Evolutionary conservation across 169 alveolate species (phyloP), one percentile per base, ranked within the genome.

Genomic region (Cryptosporidium xiaoi): DNA sequence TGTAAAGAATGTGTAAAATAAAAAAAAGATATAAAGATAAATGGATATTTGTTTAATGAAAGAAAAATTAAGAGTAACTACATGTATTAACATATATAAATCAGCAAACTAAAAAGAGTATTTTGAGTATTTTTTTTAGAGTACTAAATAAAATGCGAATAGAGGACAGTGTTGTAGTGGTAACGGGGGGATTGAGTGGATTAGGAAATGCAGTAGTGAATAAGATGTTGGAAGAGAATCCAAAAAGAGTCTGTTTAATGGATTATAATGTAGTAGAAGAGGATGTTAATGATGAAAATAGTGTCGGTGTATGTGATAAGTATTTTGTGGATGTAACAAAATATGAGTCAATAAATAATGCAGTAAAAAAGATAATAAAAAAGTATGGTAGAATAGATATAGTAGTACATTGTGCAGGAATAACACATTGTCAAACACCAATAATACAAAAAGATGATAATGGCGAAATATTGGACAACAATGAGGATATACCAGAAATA

Each of bases 401-500:
- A 7, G 67, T 71, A 53, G 69, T 71, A 16, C 84, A 71, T 24
- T 71, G 84, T 13, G 84, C 84, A n/a, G 84, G 84, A 6, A 71
- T 71, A 33, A 71, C 84, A 33, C 84, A 71, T 29, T 71, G 84
- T 34, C 64, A 53, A 36, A 71, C 84, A 18, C 84, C 84, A 40
- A 71, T 71, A n/a, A 58, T 71, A 58, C 84, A 71, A 48, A 71
- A 36, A 48, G 84, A 71, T 24, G 69, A 33, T 15, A 34, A 56
- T 13, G 84, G 84, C 13, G 58, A 34, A n/a, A 56, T 71, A 56
- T 13, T 71, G 60, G 84, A 71, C 34, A 71, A 71, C 20, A 71
- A 71, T 44, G 69, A 40, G 16, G 84, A 71, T 44, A 71, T 71
- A 40, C 84, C 84, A n/a, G 84, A 71, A 10, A 71, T 71, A 24